Percentiles rank a stretch among this genome's conserved stretches.
Conservation (phyloP, 257 asterid species). For the Paulownia fortunei region DNA sequence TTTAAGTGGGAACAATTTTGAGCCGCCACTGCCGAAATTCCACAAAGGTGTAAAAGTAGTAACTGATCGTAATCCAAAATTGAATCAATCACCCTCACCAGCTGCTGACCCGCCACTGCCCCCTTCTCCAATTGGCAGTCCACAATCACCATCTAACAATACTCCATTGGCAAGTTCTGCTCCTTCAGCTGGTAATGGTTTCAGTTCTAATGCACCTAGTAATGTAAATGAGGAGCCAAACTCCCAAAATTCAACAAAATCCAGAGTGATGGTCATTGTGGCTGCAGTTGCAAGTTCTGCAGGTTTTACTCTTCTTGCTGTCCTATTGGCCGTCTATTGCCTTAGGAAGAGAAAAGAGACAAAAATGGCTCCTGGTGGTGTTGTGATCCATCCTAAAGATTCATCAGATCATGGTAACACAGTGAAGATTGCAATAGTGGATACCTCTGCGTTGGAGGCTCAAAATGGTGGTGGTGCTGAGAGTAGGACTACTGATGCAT, state of each 20-base stretch:
- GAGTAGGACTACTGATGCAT: constrained; percentile 37
- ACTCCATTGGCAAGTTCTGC: not conserved
- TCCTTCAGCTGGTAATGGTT: not conserved
- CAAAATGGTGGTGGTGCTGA: constrained; percentile 24
- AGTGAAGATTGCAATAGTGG: constrained; percentile 45
- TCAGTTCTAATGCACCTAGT: constrained; percentile 18
- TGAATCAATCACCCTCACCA: constrained; percentile 37
- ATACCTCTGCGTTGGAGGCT: constrained; percentile 37
- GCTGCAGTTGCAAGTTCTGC: constrained; percentile 42
- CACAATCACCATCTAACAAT: not conserved
- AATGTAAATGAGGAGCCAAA: not conserved
- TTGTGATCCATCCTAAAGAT: constrained; percentile 52
- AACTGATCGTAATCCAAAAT: constrained; percentile 48
- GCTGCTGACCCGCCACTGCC: constrained; percentile 13
- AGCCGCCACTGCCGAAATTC: constrained; percentile 72
- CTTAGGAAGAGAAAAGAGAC: constrained; percentile 33
- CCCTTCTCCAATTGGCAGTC: not conserved
- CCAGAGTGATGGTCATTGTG: constrained; percentile 26
- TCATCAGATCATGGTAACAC: constrained; percentile 39
- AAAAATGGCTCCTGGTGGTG: constrained; percentile 25
- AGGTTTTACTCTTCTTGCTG: constrained; percentile 31
- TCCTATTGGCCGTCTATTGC: constrained; percentile 41
- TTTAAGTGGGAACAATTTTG: constrained; percentile 59
- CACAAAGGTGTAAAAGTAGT: constrained; percentile 47
- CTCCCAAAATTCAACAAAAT: constrained; percentile 17